Conservation (phyloP, 1,139 yeast genomes). For the Hyphopichia burtonii region DNA sequence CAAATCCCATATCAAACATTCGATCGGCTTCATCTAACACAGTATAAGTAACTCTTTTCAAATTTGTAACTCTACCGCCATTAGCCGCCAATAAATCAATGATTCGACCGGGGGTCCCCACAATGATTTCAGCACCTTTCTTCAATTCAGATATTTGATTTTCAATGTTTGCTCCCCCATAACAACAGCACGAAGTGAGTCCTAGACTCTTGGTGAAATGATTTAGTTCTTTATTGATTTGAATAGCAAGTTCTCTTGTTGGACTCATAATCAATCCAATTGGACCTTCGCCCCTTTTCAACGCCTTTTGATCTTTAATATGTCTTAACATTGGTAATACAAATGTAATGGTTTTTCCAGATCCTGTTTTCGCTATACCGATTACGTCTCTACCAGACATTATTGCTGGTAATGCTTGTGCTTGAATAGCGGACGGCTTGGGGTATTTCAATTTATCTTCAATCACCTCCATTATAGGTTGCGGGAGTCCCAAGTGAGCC, state of each 20-base stretch:
- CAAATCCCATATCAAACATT: constrained; percentile 97
- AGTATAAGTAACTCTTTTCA: constrained; percentile 70
- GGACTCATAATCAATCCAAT: constrained; percentile 83
- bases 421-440: constrained; percentile 84
- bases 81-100: constrained; percentile 88
- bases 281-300: constrained; percentile 65
- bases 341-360: constrained; percentile 92
- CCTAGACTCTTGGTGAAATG: constrained; percentile 54
- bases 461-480: constrained; percentile 52
- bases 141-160: constrained; percentile 79
- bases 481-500: constrained; percentile 79
- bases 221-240: constrained; percentile 68
- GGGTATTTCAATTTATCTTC: constrained; percentile 49
- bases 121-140: constrained; percentile 76
- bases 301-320: constrained; percentile 64
- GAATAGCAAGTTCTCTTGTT: constrained; percentile 89
- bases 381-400: constrained; percentile 90
- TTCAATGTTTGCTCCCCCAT: constrained; percentile 91
- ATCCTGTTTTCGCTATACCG: constrained; percentile 95
- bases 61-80: constrained; percentile 71
- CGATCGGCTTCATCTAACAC: constrained; percentile 97
- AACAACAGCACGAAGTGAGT: constrained; percentile 69
- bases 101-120: constrained; percentile 95
- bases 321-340: constrained; percentile 83
- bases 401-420: constrained; percentile 87